These are phyloP conservation scores for Parietaria judaica DNA, from an alignment of 306 rosid genomes.

Conservation along the genomic window DNA sequence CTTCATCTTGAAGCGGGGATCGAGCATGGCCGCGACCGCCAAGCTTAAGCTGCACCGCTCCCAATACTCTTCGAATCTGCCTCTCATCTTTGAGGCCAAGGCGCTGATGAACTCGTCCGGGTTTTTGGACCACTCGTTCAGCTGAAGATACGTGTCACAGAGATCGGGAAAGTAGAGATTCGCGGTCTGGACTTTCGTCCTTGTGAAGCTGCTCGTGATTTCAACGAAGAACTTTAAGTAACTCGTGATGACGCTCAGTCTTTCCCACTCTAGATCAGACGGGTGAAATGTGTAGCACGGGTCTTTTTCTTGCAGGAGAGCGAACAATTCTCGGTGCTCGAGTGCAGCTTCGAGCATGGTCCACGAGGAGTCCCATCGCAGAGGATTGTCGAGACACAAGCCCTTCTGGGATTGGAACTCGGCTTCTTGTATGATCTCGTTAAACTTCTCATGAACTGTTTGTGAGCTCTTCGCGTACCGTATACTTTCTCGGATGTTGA, in stretches of 20 bases:
- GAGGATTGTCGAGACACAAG: conserved; percentile 55
- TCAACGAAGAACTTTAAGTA: conserved; percentile 76
- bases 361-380: conserved; percentile 68
- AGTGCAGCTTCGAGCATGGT: conserved; percentile 72
- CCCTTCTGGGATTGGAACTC: conserved; percentile 50
- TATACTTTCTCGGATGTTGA: conserved; percentile 60
- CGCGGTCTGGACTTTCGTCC: conserved; percentile 61
- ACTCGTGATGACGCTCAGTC: conserved; percentile 39
- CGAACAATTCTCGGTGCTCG: conserved; percentile 67
- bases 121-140: conserved; percentile 88
- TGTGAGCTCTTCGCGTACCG: conserved; percentile 60
- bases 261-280: conserved; percentile 73
- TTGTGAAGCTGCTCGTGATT: conserved; percentile 44
- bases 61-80: conserved; percentile 92
- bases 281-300: conserved; percentile 38
- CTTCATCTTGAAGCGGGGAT: conserved; percentile 93
- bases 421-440: conserved; percentile 58
- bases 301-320: conserved; percentile 66
- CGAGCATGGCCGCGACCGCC: conserved; percentile 90
- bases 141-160: conserved; percentile 72
- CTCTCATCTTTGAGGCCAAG: conserved; percentile 65
- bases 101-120: conserved; percentile 56
- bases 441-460: conserved; percentile 54
- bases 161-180: conserved; percentile 84
- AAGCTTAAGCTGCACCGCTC: conserved; percentile 74